Base-by-base conservation (phyloP, 108 stramenopile species). In the Fragilaria crotonensis region DNA sequence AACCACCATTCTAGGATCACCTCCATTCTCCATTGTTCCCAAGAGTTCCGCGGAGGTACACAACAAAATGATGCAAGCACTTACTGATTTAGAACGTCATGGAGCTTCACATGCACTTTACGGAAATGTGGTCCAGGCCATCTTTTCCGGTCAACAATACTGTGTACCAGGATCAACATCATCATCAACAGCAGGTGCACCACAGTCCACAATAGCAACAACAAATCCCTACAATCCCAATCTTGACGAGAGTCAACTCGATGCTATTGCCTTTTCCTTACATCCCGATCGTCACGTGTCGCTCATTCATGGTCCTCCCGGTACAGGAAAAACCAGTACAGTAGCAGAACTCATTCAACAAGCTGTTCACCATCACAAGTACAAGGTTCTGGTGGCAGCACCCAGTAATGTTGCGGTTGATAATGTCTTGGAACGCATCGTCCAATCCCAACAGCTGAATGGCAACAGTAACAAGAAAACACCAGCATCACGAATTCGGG, bases 381-480 rank as follows among this genome's bases (percentile, higher is more conserved):
- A 79, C 71, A 79, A 79, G 62, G 90, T 98, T 1, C 76, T 99
- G 36, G 96, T 97, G 4, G 85, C 93, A 21, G 97, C 97, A 45
- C 97, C 97, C n/a, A 95, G 93, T 55, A 98, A 99, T 80, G 95
- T 98, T 25, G 97, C 97, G 4, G 98, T 99, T 3, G 99, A 99
- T 65, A 98, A 97, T 67, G 67, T 99, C 5, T 63, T 97, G 44
- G 89, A 95, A 63, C 79, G 94, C 2, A 71, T 98, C 14, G 91
- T 83, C 45, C 28, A 45, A 3, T 33, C 31, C 1, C 21, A 21
- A 32, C 26, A 25, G 27, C n/a, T 70, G 25, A 66, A 36, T 56
- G 7, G 27, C 9, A 33, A 57, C 30, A 58, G 57, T 36, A 57
- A 29, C 63, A 57, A 48, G 31, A 32, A 48, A 45, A 45, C 27